Base-by-base conservation (phyloP, 768 basidiomycete species). In the Obba rivulosa region DNA sequence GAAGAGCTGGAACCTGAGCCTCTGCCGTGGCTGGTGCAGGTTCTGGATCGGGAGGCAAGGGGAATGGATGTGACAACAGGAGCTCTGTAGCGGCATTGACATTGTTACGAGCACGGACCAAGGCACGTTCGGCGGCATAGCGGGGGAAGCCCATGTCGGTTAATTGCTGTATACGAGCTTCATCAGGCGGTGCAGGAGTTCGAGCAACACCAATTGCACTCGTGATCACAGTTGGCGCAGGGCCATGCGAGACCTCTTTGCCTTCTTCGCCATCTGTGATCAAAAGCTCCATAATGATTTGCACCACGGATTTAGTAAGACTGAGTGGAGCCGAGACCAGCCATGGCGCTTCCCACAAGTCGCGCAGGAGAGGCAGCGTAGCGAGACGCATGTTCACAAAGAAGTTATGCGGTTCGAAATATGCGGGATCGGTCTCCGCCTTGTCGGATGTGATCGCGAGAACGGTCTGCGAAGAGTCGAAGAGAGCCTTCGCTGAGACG, bases 71-170 rank as follows among this genome's bases (percentile, higher is more conserved):
- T 0, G 80, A 76, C 13, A 99, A 71, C 1, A 99, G 75, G 3
- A 88, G 70, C 56, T 98, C 94, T 0, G 95, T 86, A 3, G 96
- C 96, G 4, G 87, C 81, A 38, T 76, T 83, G 58, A 96, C 74
- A 59, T 96, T 93, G 66, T 98, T 98, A 53, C 86, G 81, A 3
- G 86, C 83, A 10, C 94, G 87, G 17, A 76, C 66, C 34, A 99
- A 72, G 3, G 95, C 95, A 45, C 84, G 78, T 60, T 89, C 87
- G 2, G 85, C 91, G 11, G 90, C 89, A 36, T 81, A 77, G n/a
- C 92, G 81, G 31, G 87, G 81, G 72, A 98, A 99, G 40, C 96
- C 96, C 96, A 99, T 98, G 59, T 98, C 96, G 9, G 81, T 85
- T 46, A 98, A 73, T 58, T 92, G 87, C 43, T 80, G 78, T 45